phyloP scores from a whole-genome alignment of 108 stramenopile genomes.

The Hondaea fermentalgiana region DNA sequence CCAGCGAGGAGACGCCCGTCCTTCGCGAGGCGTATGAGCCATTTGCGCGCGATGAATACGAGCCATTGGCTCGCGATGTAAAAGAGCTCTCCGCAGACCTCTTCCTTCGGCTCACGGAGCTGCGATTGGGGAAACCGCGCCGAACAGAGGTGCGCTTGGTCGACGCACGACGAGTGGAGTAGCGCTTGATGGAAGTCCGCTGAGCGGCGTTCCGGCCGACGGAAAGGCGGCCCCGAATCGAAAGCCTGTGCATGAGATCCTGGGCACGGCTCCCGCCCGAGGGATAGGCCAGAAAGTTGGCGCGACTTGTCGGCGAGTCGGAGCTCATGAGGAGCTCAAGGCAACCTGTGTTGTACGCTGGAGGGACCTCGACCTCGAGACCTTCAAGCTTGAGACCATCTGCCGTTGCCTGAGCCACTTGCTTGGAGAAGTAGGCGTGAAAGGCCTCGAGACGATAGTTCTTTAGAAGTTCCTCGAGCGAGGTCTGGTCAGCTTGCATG shows the following conservation, averaged over 20 bases:
- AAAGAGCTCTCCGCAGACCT: too few relatives aligned
- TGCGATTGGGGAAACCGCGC: not conserved
- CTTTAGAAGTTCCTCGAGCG: not conserved
- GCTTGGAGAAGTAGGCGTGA: not conserved
- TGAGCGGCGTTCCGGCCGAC: not conserved
- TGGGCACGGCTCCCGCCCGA: not conserved
- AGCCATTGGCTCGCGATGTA: too few relatives aligned
- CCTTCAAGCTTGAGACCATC: not conserved
- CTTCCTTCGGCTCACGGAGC: not conserved
- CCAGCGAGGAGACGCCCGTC: not conserved
- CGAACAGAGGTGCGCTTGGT: too few relatives aligned
- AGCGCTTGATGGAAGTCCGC: not conserved
- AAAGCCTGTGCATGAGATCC: not conserved
- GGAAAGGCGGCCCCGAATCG: not conserved
- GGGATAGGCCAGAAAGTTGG: not conserved
- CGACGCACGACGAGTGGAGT: too few relatives aligned
- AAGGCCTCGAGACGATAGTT: conserved; percentile 5
- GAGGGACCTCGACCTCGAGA: not conserved
- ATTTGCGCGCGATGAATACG: too few relatives aligned
- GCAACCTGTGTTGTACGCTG: not conserved
- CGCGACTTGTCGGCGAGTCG: not conserved
- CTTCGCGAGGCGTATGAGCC: not conserved
- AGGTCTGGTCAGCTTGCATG: not conserved
- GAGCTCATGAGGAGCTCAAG: not conserved
- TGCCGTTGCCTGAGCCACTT: not conserved